Base-by-base conservation (phyloP, 768 basidiomycete species). In the Cantharellus cinnabarinus region DNA sequence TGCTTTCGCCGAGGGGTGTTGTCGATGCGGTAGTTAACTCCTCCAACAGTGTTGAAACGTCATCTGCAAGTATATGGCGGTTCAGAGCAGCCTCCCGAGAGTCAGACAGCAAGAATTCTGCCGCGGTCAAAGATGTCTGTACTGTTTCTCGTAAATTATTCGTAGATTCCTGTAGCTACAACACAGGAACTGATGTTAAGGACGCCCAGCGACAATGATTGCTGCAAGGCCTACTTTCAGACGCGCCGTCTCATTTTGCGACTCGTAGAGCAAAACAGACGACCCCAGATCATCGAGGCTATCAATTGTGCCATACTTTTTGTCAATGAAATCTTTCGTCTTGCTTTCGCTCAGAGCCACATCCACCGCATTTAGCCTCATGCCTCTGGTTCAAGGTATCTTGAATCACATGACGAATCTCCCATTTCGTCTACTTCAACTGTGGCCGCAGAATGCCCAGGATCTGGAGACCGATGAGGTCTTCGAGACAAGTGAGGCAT, bases 1-100 rank as follows among this genome's bases (percentile, higher is more conserved):
- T 70, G 5, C 75, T 73, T 50, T 72, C 74, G 10, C 74, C 75
- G 5, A 73, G 71, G 38, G 55, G 40, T 10, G 59, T 60, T 15
- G 14, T 14, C 4, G 78, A 63, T 2, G 77, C 72, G 1, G 82
- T 83, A 54, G 79, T 73, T 48, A 94, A 73, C 57, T 83, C 79
- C 56, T 74, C 70, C 3, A 79, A 78, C 38, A 94, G 71, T 60
- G 77, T 77, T 7, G 80, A 72, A 5, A 93, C 73, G 67, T 90
- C 83, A 66, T 94, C 89, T 14, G 79, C 77, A 20, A 93, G 71
- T 1, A 77, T 78, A 69, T 89, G 85, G 35, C 89, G 76, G 41
- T 83, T 70, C n/a, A 85, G 73, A 0, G 86, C 81, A 44, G 89
- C 72, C 59, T 83, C 80, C 65, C 86, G 82, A 0, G 85, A 85